A percentile compares a stretch with the other conserved stretches of the same genome.
These are phyloP conservation scores for Ophiocordyceps polyrhachis-furcata DNA, from an alignment of 2,329 filamentous ascomycete species.

Conservation along the genomic window DNA sequence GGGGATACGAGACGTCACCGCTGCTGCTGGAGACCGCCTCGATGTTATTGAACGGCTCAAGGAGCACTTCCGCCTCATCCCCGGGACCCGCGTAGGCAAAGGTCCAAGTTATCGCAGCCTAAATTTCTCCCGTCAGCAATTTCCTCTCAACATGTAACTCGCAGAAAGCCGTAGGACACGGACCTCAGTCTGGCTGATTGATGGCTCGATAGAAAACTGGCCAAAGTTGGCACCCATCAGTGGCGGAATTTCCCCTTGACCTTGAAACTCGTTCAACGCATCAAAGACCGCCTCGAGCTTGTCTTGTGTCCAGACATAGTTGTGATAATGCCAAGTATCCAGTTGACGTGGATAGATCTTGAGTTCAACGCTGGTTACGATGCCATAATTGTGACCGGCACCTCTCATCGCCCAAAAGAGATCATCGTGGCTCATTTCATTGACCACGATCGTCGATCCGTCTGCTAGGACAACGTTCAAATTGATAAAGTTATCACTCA, in stretches of 20 bases:
- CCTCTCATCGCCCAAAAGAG: constrained; percentile 18
- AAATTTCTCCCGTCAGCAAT: not conserved
- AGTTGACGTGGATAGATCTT: constrained; percentile 12
- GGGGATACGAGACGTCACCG: constrained; percentile 6
- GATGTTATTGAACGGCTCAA: constrained; percentile 8
- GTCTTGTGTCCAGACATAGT: constrained; percentile 6
- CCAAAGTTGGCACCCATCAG: constrained; percentile 6
- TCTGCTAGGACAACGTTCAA: constrained; percentile 14
- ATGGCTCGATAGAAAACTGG: not conserved
- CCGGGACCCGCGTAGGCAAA: constrained; percentile 8
- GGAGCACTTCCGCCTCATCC: constrained; percentile 5
- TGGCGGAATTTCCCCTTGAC: not conserved
- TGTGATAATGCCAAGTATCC: constrained; percentile 8
- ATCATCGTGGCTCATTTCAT: constrained; percentile 9
- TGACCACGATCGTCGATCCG: constrained; percentile 7
- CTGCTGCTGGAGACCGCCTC: constrained; percentile 1
- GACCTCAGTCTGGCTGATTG: constrained; percentile 1
- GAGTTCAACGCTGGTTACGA: constrained; percentile 11
- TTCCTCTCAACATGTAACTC: not conserved
- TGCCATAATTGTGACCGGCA: constrained; percentile 16
- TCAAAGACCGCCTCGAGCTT: constrained; percentile 7
- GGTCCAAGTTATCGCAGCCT: constrained; percentile 6
- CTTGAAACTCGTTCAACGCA: constrained; percentile 6
- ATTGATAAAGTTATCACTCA: constrained; percentile 15
- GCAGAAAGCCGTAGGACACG: not conserved